Percentiles rank a stretch among this genome's conserved stretches.
These are phyloP conservation scores for Thelonectria olida DNA, from an alignment of 2,329 filamentous ascomycete species.

Conservation along the genomic window DNA sequence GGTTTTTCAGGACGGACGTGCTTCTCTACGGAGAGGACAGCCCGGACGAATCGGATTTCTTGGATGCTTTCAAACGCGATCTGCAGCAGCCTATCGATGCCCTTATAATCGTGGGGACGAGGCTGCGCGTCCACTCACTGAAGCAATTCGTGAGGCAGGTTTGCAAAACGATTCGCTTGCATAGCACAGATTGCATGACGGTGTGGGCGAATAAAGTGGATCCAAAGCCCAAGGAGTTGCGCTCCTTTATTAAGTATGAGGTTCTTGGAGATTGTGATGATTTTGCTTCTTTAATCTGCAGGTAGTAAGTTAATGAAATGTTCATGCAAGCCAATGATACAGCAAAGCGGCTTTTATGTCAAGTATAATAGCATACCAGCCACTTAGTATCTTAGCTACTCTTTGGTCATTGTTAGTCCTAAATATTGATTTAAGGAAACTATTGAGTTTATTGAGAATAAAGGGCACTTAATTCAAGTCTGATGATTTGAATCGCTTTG, in stretches of 20 bases:
- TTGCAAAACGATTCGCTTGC: background rate
- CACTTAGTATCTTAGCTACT: too few species aligned
- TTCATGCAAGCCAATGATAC: too few species aligned
- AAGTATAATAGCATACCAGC: too few species aligned
- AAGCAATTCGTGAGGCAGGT: background rate
- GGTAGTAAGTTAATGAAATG: too few species aligned
- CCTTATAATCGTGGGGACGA: slow-evolving; percentile 4
- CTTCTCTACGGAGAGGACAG: slow-evolving; percentile 13
- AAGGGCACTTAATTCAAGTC: too few species aligned
- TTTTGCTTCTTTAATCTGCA: background rate
- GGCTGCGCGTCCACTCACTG: background rate
- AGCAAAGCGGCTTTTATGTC: too few species aligned
- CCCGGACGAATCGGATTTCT: background rate
- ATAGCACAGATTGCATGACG: background rate
- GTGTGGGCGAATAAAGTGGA: background rate
- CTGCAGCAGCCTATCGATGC: background rate
- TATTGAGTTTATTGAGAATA: too few species aligned
- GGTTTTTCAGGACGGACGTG: background rate
- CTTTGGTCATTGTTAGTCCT: too few species aligned
- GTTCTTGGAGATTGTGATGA: slow-evolving; percentile 4
- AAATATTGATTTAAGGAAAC: too few species aligned
- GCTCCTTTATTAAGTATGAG: slow-evolving; percentile 2
- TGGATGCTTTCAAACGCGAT: background rate
- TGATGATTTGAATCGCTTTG: too few species aligned
- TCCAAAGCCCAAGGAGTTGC: background rate